Base-by-base conservation (phyloP, 805 yeast species). In the Metschnikowia dekortorum region DNA sequence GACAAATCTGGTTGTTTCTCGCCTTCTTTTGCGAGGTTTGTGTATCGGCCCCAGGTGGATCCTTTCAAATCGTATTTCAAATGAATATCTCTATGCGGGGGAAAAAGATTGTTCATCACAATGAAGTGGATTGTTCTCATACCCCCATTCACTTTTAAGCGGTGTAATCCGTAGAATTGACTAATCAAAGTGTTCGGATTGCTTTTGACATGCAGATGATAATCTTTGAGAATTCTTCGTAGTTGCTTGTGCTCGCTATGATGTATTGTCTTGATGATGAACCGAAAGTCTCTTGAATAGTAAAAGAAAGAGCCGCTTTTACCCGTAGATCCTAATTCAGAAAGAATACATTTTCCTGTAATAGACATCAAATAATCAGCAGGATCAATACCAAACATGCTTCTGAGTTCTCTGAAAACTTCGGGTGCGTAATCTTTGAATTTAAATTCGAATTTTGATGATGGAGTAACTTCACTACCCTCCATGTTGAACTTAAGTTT, bases 231-330 rank as follows among this genome's bases (percentile, higher is more conserved):
- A 35, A 87, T 82, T 54, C 74, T 76, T 58, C 96, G 75, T 53
- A 94, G 70, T 64, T 89, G 94, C 53, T 82, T 81, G 70, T 94
- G 98, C 62, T 94, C 99, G 1, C 94, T 70, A 61, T 88, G 96
- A 64, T 89, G 97, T 49, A 94, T 90, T 0, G 99, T 94, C 66
- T 94, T 94, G 68, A 94, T 95, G 63, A 94, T 94, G 69, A 88
- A 94, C 55, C 92, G 79, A 70, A 85, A 91, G 70, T 95, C 99
- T 53, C 96, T 75, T 6, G 97, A 89, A 67, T 87, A 95, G 71
- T 94, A 94, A 64, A 94, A 94, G 63, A 92, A 92, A 0, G 97
- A 89, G 0, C 99, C 99, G 61, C 96, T 86, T 66, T 94, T 94
- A 3, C 99, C 99, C 0, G 98, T 97, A 1, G 97, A 90, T 18